Conservation (phyloP, 805 yeast genomes). For the Sungouiella blattae region DNA sequence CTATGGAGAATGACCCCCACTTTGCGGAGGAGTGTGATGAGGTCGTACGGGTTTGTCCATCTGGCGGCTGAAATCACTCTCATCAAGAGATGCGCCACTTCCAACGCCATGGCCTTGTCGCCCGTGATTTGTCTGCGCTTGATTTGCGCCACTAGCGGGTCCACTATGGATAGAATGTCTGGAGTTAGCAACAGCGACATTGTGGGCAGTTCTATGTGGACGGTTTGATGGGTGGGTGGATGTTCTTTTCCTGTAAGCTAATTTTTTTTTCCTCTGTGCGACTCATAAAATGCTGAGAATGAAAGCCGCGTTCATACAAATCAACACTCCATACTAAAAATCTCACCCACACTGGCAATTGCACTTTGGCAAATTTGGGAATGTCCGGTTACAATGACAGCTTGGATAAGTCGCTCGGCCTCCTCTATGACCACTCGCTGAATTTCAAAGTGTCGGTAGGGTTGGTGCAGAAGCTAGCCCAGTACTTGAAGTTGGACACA, state of each 20-base stretch:
- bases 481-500: constrained; percentile 38
- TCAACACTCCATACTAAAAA: no score
- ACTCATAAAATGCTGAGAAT: no score
- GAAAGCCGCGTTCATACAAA: no score
- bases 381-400: constrained; percentile 6
- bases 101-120: constrained; percentile 78
- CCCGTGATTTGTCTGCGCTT: constrained; percentile 84
- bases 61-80: constrained; percentile 85
- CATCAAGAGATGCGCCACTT: constrained; percentile 81
- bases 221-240: no score
- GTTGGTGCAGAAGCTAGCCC: constrained; percentile 37
- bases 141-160: constrained; percentile 46
- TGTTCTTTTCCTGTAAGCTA: no score
- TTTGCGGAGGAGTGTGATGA: constrained; percentile 66
- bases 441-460: constrained; percentile 33
- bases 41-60: constrained; percentile 76
- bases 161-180: constrained; percentile 33
- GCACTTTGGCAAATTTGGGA: no score
- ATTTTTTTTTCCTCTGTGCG: no score
- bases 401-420: constrained; percentile 11
- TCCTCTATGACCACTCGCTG: constrained; percentile 31
- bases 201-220: no score
- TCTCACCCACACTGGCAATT: no score
- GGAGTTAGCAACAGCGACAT: not conserved
- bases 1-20: constrained; percentile 67